Evolutionary conservation across 2,329 filamentous ascomycete genomes (phyloP).

Genomic region (Microcyclospora tardicrescens): DNA sequence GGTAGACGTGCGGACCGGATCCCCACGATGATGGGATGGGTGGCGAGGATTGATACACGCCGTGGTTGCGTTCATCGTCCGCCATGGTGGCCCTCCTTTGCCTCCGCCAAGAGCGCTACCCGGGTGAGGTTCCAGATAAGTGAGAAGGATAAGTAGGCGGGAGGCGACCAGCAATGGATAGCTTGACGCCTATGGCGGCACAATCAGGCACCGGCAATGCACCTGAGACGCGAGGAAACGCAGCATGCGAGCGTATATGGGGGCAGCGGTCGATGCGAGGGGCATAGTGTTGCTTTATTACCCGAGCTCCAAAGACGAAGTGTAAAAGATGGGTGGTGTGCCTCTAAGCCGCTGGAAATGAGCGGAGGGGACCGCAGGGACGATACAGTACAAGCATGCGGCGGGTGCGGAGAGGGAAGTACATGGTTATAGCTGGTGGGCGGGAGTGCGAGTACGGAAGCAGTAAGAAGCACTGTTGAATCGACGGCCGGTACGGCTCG

Average conservation of each 20-base stretch:
- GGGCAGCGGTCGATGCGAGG: too few relatives aligned
- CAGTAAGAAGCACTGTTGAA: too few relatives aligned
- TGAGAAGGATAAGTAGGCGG: neutral
- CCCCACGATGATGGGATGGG: conserved; percentile 12
- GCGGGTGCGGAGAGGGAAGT: too few relatives aligned
- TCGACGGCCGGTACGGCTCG: too few relatives aligned
- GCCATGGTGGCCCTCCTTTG: conserved; percentile 14
- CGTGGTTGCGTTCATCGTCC: conserved; percentile 16
- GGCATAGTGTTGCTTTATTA: too few relatives aligned
- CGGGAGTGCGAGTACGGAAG: too few relatives aligned
- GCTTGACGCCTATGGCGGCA: conserved; percentile 16
- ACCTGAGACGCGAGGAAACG: conserved; percentile 2
- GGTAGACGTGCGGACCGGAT: conserved; percentile 23
- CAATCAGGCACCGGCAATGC: conserved; percentile 7
- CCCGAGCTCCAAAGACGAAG: too few relatives aligned
- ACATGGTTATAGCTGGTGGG: too few relatives aligned
- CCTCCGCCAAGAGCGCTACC: neutral
- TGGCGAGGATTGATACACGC: conserved; percentile 16
- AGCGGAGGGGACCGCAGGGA: too few relatives aligned
- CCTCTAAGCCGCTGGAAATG: too few relatives aligned
- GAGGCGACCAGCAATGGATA: conserved; percentile 2
- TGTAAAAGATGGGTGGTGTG: too few relatives aligned
- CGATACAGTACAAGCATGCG: too few relatives aligned
- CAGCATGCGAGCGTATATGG: conserved; percentile 5
- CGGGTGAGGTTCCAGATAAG: neutral